Percentiles rank a stretch among this genome's conserved stretches.
Conservation (phyloP, 176 grass and related monocot genomes). For the Phragmites australis region DNA sequence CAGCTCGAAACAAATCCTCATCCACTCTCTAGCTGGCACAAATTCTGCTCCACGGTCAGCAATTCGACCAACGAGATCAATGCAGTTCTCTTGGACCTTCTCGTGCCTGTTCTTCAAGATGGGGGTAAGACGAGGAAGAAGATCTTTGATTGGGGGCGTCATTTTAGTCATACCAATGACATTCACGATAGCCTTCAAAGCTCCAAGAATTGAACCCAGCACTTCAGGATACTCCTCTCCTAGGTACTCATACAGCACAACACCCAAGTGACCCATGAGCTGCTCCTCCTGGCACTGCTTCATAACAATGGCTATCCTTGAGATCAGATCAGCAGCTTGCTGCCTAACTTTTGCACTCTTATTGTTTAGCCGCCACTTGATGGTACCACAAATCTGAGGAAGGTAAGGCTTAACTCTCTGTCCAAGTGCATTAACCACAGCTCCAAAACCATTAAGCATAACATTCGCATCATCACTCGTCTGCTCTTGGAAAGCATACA, state of each 20-base stretch:
- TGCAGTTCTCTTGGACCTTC: slow-evolving; percentile 99
- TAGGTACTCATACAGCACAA: slow-evolving; percentile 93
- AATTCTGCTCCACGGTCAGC: slow-evolving; percentile 97
- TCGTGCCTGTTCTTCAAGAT: slow-evolving; percentile 98
- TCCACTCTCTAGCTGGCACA: slow-evolving; percentile 96
- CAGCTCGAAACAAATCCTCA: slow-evolving; percentile 98
- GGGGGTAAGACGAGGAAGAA: slow-evolving; percentile 89
- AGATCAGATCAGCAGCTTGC: slow-evolving; percentile 95
- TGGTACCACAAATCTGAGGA: slow-evolving; percentile 98
- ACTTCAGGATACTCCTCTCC: slow-evolving; percentile 99
- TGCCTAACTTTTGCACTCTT: slow-evolving; percentile 98
- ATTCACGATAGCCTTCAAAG: slow-evolving; percentile 96
- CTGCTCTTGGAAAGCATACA: slow-evolving; percentile 99
- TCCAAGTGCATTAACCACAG: slow-evolving; percentile 87
- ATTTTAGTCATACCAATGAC: slow-evolving; percentile 99
- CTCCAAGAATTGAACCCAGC: slow-evolving; percentile 94
- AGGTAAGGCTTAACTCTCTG: slow-evolving; percentile 93
- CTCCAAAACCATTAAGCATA: slow-evolving; percentile 99
- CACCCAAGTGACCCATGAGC: slow-evolving; percentile 95
- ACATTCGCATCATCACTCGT: slow-evolving; percentile 99
- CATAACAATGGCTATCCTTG: slow-evolving; percentile 95
- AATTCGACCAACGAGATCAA: slow-evolving; percentile 96
- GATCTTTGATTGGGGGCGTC: slow-evolving; percentile 97
- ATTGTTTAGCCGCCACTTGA: slow-evolving; percentile 97
- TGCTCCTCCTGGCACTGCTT: slow-evolving; percentile 98